These are phyloP conservation scores for Hippophae rhamnoides DNA, from an alignment of 306 rosid species.

Conservation along the genomic window DNA sequence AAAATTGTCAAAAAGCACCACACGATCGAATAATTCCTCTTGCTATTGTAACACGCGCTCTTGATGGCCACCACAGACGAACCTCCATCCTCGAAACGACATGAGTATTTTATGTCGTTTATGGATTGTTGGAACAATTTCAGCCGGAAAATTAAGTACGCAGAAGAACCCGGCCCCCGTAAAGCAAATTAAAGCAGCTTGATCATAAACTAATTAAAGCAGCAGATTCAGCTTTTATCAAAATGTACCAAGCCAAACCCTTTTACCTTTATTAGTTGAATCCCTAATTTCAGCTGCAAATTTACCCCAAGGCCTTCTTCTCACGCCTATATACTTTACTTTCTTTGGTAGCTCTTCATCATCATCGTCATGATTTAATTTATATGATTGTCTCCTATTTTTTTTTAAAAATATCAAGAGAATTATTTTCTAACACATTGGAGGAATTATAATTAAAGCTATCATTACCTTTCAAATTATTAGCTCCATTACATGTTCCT, in stretches of 20 bases:
- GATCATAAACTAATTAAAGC: conserved; percentile 52
- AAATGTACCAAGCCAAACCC: conserved; percentile 95
- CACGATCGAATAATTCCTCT: conserved; percentile 16
- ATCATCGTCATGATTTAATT: too few species aligned
- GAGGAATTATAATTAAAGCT: too few species aligned
- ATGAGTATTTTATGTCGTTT: conserved; percentile 18
- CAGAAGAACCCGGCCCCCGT: conserved; percentile 12
- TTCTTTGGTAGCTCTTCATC: neutral
- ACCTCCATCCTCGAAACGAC: conserved; percentile 22
- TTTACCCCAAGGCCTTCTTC: conserved; percentile 94
- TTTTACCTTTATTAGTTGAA: conserved; percentile 63
- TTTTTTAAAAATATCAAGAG: conserved; percentile 3
- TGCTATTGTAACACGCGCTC: conserved; percentile 19
- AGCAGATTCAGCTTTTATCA: conserved; percentile 70
- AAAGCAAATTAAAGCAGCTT: too few species aligned
- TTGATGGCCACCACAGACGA: conserved; percentile 75
- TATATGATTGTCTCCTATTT: conserved; percentile 23
- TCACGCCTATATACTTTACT: conserved; percentile 51
- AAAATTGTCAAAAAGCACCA: too few species aligned
- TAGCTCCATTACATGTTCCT: too few species aligned
- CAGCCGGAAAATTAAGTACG: conserved; percentile 72
- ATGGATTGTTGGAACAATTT: conserved; percentile 39
- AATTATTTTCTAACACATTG: too few species aligned
- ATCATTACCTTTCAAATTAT: too few species aligned
- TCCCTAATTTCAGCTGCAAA: conserved; percentile 94